Percentiles rank a stretch among this genome's conserved stretches.
phyloP scores from a whole-genome alignment of 768 basidiomycete genomes.

The Suillus bovinus region DNA sequence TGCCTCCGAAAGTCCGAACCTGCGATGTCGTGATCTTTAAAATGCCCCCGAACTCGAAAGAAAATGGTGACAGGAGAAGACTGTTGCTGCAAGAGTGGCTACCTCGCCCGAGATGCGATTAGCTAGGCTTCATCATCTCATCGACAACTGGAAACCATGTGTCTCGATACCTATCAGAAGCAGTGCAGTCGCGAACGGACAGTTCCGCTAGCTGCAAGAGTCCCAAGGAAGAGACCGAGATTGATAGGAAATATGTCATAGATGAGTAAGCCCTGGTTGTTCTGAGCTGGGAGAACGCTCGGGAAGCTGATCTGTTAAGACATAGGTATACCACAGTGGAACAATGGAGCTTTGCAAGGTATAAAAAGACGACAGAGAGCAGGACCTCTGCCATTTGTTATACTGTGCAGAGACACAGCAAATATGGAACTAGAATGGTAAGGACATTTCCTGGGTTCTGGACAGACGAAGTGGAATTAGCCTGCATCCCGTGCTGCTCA shows the following conservation, averaged over 20 bases:
- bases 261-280: not conserved
- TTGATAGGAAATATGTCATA: not conserved
- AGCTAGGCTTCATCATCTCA: not conserved
- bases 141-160: not conserved
- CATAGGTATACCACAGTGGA: not conserved
- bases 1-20: not conserved
- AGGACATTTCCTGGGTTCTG: not conserved
- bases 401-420: not conserved
- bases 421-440: not conserved
- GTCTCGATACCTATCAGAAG: not conserved
- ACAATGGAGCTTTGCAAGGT: not conserved
- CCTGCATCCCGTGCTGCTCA: not conserved
- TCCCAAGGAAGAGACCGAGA: not conserved
- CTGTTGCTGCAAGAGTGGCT: not conserved
- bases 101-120: not conserved
- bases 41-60: not conserved
- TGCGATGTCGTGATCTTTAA: not conserved
- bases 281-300: not conserved
- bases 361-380: not conserved
- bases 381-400: not conserved
- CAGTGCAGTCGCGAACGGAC: not conserved
- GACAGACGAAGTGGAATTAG: not conserved
- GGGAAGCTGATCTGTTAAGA: not conserved
- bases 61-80: not conserved
- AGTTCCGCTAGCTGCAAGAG: not conserved